Base-by-base conservation (phyloP, 2,329 filamentous ascomycete species). In the Raffaelea arxii region DNA sequence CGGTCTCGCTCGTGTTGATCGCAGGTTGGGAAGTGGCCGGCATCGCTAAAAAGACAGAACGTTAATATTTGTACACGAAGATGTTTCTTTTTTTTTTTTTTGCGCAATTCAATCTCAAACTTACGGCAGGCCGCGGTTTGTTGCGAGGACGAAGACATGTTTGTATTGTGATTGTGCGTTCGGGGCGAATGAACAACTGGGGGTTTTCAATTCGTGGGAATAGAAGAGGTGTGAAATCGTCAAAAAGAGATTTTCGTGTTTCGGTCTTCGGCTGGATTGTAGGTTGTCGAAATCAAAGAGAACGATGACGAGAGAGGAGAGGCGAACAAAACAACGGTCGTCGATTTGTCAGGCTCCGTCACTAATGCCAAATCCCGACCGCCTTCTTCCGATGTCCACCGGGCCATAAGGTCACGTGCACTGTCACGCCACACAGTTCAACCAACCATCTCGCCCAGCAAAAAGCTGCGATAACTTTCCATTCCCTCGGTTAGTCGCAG, bases 401-500 rank as follows among this genome's bases (percentile, higher is more conserved):
- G n/a, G n/a, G n/a, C 47, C 47, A 44, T 25, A 16, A 21, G 35
- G 40, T 43, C 47, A 36, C 35, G 22, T 47, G 45, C n/a, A 22
- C 39, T 6, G 12, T 19, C 19, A 18, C 36, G 36, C 6, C 36
- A 22, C 37, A 10, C 6, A 21, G 12, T 10, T 48, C 43, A 60
- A 11, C 59, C 59, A 47, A 78, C 68, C 66, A 79, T 62, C 51
- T 86, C 77, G 2, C 89, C 89, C 68, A 92, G 77, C 56, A 95
- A 63, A 48, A 86, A 62, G 47, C 80, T 77, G 62, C 90, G 84
- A 59, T 89, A 89, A 63, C 80, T 84, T 58, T 94, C 86, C 53
- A 91, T 80, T 9, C 87, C 80, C 63, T 96, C 90, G 41, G 82
- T 77, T 54, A 89, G 71, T 58, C 83, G 83, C 27, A 97, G 77